Conservation (phyloP, 2,329 filamentous ascomycete species). For the Ophiobolus disseminans region DNA sequence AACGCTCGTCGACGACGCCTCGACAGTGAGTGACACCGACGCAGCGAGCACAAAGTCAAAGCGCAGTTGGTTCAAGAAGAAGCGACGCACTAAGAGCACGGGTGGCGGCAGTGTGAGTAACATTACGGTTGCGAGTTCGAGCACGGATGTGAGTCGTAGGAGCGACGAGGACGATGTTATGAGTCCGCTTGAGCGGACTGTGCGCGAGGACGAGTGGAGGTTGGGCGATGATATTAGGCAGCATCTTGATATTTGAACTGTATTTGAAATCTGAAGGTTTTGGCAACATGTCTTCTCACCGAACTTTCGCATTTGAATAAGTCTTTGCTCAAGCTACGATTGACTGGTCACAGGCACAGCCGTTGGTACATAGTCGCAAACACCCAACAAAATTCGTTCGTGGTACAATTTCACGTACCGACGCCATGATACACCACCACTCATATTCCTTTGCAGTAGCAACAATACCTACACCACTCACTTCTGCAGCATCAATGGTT, state of each 20-base stretch:
- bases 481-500: too few relatives aligned
- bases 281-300: too few relatives aligned
- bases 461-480: too few relatives aligned
- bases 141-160: slow-evolving; percentile 39
- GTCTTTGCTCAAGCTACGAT: too few relatives aligned
- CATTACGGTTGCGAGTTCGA: slow-evolving; percentile 37
- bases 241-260: slow-evolving; percentile 77
- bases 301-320: background rate
- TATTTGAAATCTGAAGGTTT: too few relatives aligned
- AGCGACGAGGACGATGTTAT: slow-evolving; percentile 59
- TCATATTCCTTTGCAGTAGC: too few relatives aligned
- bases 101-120: slow-evolving; percentile 42
- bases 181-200: slow-evolving; percentile 56
- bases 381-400: too few relatives aligned
- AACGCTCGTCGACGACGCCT: slow-evolving; percentile 31
- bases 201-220: slow-evolving; percentile 71
- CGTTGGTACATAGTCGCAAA: too few relatives aligned
- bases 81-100: slow-evolving; percentile 32
- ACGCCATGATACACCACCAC: too few relatives aligned
- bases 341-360: too few relatives aligned
- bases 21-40: slow-evolving; percentile 36
- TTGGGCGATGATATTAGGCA: slow-evolving; percentile 85
- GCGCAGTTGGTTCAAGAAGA: slow-evolving; percentile 48
- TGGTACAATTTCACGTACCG: too few relatives aligned
- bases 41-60: slow-evolving; percentile 43